phyloP scores from a whole-genome alignment of 805 yeast genomes.

The Grigorovia jiainica region DNA sequence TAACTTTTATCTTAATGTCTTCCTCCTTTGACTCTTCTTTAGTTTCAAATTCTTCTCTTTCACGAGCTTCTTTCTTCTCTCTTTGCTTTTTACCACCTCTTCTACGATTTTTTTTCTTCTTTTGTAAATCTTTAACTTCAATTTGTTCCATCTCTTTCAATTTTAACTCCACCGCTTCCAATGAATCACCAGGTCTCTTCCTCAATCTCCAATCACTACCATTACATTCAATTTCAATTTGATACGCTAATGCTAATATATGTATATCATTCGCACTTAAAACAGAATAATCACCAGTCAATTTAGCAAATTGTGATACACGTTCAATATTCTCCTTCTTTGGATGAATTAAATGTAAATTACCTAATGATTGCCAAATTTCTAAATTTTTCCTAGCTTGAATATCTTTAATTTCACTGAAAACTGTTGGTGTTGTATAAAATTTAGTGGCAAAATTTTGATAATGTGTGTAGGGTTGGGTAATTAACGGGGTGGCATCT shows the following conservation, averaged over 20 bases:
- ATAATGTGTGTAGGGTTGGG: slow-evolving; percentile 68
- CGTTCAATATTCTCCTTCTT: slow-evolving; percentile 48
- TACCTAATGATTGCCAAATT: slow-evolving; percentile 60
- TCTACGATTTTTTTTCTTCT: slow-evolving; percentile 38
- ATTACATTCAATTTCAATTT: slow-evolving; percentile 64
- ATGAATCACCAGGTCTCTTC: slow-evolving; percentile 56
- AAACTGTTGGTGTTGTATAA: slow-evolving; percentile 88
- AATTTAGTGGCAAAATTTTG: slow-evolving; percentile 62
- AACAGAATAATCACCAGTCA: slow-evolving; percentile 88
- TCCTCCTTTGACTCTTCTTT: not conserved
- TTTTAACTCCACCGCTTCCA: slow-evolving; percentile 17
- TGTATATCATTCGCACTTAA: slow-evolving; percentile 87
- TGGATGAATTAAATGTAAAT: slow-evolving; percentile 69
- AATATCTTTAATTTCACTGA: slow-evolving; percentile 78
- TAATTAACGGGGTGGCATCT: slow-evolving; percentile 93
- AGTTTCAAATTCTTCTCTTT: not conserved
- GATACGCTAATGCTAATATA: slow-evolving; percentile 84
- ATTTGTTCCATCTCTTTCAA: slow-evolving; percentile 6
- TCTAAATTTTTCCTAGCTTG: slow-evolving; percentile 67
- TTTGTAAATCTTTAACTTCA: not conserved
- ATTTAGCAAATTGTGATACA: slow-evolving; percentile 66
- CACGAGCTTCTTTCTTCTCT: slow-evolving; percentile 41
- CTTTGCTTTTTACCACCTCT: slow-evolving; percentile 61
- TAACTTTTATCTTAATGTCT: slow-evolving; percentile 1
- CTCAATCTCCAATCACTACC: slow-evolving; percentile 65